A percentile compares a stretch with the other conserved stretches of the same genome.
phyloP scores from a whole-genome alignment of 2,329 filamentous ascomycete species.

The Aspergillus sp. region DNA sequence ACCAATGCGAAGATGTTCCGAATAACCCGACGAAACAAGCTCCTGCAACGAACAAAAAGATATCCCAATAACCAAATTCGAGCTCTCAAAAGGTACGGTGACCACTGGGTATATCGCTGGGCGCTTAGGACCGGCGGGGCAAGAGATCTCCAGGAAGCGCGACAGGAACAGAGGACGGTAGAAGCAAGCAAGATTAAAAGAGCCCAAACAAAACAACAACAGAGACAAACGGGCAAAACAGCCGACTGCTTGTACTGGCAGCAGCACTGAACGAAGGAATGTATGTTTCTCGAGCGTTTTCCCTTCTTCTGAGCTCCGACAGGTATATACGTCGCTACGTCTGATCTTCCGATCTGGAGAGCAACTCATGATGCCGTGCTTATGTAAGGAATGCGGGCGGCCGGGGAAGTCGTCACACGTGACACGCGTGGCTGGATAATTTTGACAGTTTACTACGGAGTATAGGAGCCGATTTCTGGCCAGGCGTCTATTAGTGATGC shows the following conservation, averaged over 20 bases:
- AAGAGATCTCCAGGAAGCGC: constrained; percentile 9
- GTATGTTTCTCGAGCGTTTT: neutral
- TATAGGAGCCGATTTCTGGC: no score
- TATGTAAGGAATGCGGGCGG: neutral
- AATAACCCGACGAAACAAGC: neutral
- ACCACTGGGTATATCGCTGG: constrained; percentile 17
- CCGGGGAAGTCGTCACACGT: neutral
- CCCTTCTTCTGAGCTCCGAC: no score
- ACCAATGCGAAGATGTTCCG: constrained; percentile 3
- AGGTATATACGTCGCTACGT: neutral
- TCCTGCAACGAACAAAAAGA: neutral
- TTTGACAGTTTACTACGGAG: no score
- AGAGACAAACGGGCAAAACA: constrained; percentile 8
- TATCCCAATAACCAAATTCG: neutral
- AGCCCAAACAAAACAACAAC: constrained; percentile 5
- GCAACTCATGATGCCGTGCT: neutral
- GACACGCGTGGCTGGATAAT: neutral
- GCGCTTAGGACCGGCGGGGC: constrained; percentile 36
- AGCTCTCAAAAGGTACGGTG: constrained; percentile 8
- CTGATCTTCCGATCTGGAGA: neutral
- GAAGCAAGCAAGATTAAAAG: constrained; percentile 2
- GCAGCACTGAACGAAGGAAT: neutral
- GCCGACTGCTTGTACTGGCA: constrained; percentile 8
- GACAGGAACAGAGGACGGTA: neutral
- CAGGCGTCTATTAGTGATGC: no score